A percentile compares a stretch with the other conserved stretches of the same genome.
Conservation (phyloP, 2,329 filamentous ascomycete genomes). For the Teratosphaeria zuluensis region DNA sequence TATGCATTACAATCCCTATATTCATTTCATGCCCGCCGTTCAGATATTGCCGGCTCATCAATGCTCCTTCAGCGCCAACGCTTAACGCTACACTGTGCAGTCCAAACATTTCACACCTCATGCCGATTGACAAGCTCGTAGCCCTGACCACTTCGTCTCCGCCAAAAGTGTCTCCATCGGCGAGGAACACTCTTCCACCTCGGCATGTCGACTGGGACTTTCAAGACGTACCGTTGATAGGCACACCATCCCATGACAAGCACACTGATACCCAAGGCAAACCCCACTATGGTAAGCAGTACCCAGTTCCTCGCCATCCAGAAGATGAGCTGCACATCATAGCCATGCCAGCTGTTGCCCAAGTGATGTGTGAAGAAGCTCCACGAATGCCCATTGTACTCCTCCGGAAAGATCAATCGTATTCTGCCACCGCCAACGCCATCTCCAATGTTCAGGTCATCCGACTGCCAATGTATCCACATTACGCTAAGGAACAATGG, state of each 20-base stretch:
- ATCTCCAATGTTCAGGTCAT: constrained; percentile 34
- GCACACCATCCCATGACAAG: constrained; percentile 42
- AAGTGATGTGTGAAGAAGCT: constrained; percentile 61
- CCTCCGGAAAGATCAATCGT: constrained; percentile 58
- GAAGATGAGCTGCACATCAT: constrained; percentile 55
- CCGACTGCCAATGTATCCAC: constrained; percentile 62
- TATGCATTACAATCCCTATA: neutral
- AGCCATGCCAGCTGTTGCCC: constrained; percentile 57
- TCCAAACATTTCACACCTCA: constrained; percentile 12
- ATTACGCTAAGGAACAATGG: constrained; percentile 67
- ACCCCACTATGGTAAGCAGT: constrained; percentile 44
- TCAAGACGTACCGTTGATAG: constrained; percentile 35
- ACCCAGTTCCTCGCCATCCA: constrained; percentile 51
- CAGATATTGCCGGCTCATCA: neutral
- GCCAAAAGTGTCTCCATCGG: constrained; percentile 21
- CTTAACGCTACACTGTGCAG: constrained; percentile 3
- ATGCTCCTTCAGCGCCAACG: constrained; percentile 8
- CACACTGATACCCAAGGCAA: constrained; percentile 38
- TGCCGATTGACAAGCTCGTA: constrained; percentile 24
- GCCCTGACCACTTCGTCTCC: constrained; percentile 15
- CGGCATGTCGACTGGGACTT: constrained; percentile 10
- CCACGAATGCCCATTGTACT: constrained; percentile 59
- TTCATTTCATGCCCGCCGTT: neutral
- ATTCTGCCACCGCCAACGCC: constrained; percentile 42
- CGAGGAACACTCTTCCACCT: constrained; percentile 16